Base-by-base conservation (phyloP, 257 asterid species). In the Prunella vulgaris region DNA sequence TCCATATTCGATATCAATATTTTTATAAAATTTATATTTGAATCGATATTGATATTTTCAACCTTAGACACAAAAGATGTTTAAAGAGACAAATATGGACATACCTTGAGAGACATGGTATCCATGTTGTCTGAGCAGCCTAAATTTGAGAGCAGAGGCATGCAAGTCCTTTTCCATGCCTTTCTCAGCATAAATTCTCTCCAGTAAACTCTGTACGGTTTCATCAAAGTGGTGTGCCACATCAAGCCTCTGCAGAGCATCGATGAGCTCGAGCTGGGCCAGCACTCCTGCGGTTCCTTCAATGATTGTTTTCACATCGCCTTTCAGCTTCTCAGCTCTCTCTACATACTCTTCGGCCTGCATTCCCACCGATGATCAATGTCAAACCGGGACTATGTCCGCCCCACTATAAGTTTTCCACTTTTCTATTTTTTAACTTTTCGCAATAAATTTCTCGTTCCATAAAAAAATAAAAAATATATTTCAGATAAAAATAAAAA, bases 181-280 rank as follows among this genome's bases (percentile, higher is more conserved):
- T 1, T 25, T 1, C n/a, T 38, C 38, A 38, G 2, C 35, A n/a
- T 35, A 52, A 20, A 82, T 71, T 32, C 18, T 61, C 14, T 44
- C 17, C 37, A 82, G 7, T 10, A 68, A 32, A 8, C 4, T 52
- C 5, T 44, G 15, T 7, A 79, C 52, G 24, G n/a, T 5, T 20
- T 77, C 73, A 10, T 74, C 57, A 65, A 83, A 85, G 68, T 77
- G 84, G 72, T 80, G 53, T 13, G 77, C 74, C 51, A 87, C 54
- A 5, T 74, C 83, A 5, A 85, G 87, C 77, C 88, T 78, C 48
- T 77, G 88, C 79, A 87, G 37, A 46, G 8, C 70, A 56, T 85
- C 86, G 51, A 87, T 64, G 8, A 87, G 73, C 74, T 79, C 77
- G 6, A 87, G 83, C 24, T 68, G 86, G 15, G 72, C 79, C 12